phyloP scores from a whole-genome alignment of 345 rosid genomes.

The Populus tremula region DNA sequence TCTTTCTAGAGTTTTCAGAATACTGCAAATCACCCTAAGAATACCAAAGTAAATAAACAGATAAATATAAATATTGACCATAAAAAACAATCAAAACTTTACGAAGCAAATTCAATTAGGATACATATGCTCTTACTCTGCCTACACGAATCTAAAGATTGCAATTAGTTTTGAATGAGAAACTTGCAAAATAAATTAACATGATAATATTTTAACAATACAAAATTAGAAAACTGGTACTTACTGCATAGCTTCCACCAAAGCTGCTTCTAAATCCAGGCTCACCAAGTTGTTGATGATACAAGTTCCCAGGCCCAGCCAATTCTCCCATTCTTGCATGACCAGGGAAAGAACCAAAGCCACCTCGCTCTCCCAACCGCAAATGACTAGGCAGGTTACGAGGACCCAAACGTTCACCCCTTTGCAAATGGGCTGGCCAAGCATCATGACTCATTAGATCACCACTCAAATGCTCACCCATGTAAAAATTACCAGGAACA shows the following conservation, averaged over 20 bases:
- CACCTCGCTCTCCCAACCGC: conserved; percentile 29
- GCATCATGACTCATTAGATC: conserved; percentile 38
- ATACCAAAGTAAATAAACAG: conserved; percentile 1
- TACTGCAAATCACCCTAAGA: conserved; percentile 50
- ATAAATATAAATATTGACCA: neutral
- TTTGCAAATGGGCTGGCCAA: conserved; percentile 39
- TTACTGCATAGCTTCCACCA: conserved; percentile 51
- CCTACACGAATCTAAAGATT: neutral
- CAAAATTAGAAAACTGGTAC: conserved; percentile 16
- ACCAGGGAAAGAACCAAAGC: conserved; percentile 40
- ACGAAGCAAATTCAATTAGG: neutral
- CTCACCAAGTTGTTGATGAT: conserved; percentile 46
- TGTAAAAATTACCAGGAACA: conserved; percentile 39
- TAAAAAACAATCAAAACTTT: neutral
- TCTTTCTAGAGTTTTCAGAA: conserved; percentile 53
- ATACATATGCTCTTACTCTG: neutral
- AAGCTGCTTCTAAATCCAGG: conserved; percentile 61
- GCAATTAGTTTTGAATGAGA: neutral
- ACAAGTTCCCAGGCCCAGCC: conserved; percentile 39
- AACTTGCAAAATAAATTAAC: neutral
- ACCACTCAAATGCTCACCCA: conserved; percentile 37
- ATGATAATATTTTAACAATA: neutral
- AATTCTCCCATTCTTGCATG: conserved; percentile 44
- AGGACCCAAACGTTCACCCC: conserved; percentile 54
- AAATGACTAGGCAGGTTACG: conserved; percentile 24